A percentile compares a stretch with the other conserved stretches of the same genome.
phyloP scores from a whole-genome alignment of 2,329 filamentous ascomycete genomes.

The Aureobasidium uvarum region DNA sequence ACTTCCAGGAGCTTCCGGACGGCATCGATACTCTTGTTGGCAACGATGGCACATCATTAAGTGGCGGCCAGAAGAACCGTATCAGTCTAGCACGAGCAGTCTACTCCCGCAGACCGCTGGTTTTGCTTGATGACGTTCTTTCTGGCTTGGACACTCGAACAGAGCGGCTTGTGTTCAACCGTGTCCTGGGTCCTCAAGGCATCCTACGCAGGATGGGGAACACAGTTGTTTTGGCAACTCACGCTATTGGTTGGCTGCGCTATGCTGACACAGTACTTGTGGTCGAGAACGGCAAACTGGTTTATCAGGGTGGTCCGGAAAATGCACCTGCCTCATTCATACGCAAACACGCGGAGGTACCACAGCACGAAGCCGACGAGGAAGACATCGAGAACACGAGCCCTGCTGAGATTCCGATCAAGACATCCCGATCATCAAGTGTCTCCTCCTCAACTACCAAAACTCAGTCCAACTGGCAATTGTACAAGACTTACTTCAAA shows the following conservation, averaged over 20 bases:
- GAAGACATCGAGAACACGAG: background rate
- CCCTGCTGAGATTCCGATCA: background rate
- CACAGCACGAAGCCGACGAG: background rate
- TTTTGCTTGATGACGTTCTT: conserved; percentile 82
- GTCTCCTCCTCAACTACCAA: background rate
- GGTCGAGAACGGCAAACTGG: conserved; percentile 24
- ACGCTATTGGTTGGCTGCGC: conserved; percentile 40
- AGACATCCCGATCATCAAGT: background rate
- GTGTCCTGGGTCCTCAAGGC: conserved; percentile 45
- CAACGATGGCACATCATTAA: conserved; percentile 79
- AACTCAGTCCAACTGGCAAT: conserved; percentile 5
- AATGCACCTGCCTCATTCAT: conserved; percentile 18
- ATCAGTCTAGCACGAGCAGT: conserved; percentile 76
- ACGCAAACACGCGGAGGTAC: background rate
- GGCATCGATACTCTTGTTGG: conserved; percentile 80
- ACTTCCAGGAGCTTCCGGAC: conserved; percentile 71
- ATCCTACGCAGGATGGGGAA: conserved; percentile 42
- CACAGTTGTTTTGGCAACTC: conserved; percentile 49
- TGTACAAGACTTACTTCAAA: conserved; percentile 27
- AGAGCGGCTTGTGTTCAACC: conserved; percentile 44
- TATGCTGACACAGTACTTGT: conserved; percentile 46
- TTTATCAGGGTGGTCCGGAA: conserved; percentile 16
- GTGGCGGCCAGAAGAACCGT: conserved; percentile 80
- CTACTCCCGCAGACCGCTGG: conserved; percentile 72
- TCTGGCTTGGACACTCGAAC: conserved; percentile 65